Base-by-base conservation (phyloP, 257 asterid species). In the Primulina huaijiensis region DNA sequence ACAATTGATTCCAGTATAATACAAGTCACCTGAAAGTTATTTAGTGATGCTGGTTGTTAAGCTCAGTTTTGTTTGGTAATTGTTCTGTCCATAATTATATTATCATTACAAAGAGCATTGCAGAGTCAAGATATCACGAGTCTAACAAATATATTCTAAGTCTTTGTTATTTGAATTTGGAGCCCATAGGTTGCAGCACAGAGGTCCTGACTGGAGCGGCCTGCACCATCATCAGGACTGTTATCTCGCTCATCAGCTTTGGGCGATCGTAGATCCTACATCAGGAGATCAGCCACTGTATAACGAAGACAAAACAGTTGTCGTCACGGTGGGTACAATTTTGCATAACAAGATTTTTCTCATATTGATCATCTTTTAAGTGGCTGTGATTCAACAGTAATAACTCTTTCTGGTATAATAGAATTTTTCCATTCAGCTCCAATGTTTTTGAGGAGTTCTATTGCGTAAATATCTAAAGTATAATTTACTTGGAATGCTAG, bases 131-230 rank as follows among this genome's bases (percentile, higher is more conserved):
- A 20, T 50, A 3, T 59, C 62, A 43, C 33, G 23, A 56, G 65
- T 50, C 62, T 7, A 56, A 20, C 34, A 50, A 46, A 56, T 57
- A 50, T 14, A 16, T 65, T 17, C 12, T 60, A 57, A 62, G 72
- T 64, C 53, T 62, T 69, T 75, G 56, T 67, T 71, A 35, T 73
- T 43, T 73, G 55, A 64, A 57, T 66, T 66, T 77, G 73, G 71
- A 74, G 71, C 71, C 11, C 75, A 71, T 74, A 94, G 98, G 90
- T 81, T 91, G 91, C 89, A 94, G 31, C 99, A 94, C 74, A 83
- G 99, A 82, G 99, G 97, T 64, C 99, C 99, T 75, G 99, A 91
- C 67, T 94, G 97, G 99, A 91, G 99, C 74, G 99, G 99, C 60
- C 76, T 94, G 86, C 94, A 91, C 76, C 76, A 87, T 69, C 88